These are phyloP conservation scores for Lactarius quietus DNA, from an alignment of 768 basidiomycete species.

Conservation along the genomic window DNA sequence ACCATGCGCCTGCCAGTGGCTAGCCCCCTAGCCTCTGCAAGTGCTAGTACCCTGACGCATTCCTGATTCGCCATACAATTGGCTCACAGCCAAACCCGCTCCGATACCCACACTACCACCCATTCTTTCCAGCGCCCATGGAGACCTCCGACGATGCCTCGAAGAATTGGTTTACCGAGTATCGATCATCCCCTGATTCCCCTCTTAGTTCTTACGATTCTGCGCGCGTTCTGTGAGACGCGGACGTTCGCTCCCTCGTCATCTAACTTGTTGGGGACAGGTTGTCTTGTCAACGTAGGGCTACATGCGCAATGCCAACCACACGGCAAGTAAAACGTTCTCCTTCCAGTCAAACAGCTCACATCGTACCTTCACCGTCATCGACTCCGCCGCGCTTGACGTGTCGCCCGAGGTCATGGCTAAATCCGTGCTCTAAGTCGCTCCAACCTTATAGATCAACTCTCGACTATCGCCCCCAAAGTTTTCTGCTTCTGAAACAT, in stretches of 20 bases:
- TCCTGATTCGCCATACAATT: conserved; percentile 72
- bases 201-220: conserved; percentile 15
- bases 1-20: no score
- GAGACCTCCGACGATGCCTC: conserved; percentile 3
- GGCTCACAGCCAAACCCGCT: conserved; percentile 52
- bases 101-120: conserved; percentile 5
- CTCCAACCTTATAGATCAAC: conserved; percentile 12
- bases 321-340: conserved; percentile 21
- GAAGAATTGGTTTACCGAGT: conserved; percentile 24
- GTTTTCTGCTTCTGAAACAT: conserved; percentile 24
- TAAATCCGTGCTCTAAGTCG: neutral
- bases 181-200: conserved; percentile 17
- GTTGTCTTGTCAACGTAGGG: conserved; percentile 20
- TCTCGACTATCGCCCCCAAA: conserved; percentile 20
- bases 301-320: conserved; percentile 21
- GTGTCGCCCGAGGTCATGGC: conserved; percentile 26
- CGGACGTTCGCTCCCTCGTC: neutral
- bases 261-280: neutral
- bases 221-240: conserved; percentile 22
- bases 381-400: conserved; percentile 22
- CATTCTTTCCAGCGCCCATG: conserved; percentile 5
- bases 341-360: conserved; percentile 16
- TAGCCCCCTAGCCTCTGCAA: neutral
- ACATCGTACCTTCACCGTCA: conserved; percentile 12
- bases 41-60: neutral